phyloP scores from a whole-genome alignment of 768 basidiomycete species.

The Mycena rosella region DNA sequence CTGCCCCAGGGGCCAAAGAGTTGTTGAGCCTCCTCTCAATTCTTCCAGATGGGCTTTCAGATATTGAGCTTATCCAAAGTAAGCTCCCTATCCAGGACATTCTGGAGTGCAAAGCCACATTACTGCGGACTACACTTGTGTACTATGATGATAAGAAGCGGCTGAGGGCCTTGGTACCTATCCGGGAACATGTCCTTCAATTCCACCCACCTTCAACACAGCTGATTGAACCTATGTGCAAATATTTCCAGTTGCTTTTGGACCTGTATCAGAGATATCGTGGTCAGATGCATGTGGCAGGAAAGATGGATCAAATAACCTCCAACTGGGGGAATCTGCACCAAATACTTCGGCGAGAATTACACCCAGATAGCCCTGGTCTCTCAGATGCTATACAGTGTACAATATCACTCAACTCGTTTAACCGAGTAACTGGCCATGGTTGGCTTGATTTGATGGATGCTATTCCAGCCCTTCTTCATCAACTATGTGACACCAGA shows the following conservation, averaged over 20 bases:
- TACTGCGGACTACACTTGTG: neutral
- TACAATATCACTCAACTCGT: neutral
- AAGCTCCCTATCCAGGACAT: too few relatives aligned
- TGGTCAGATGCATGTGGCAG: neutral
- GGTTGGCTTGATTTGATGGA: too few relatives aligned
- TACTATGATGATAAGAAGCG: neutral
- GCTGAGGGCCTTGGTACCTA: too few relatives aligned
- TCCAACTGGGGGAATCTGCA: neutral
- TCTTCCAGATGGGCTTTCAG: too few relatives aligned
- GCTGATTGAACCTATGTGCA: neutral
- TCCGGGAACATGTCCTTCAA: too few relatives aligned
- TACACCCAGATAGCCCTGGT: neutral
- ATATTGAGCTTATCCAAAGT: too few relatives aligned
- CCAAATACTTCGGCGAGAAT: neutral
- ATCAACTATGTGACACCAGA: too few relatives aligned
- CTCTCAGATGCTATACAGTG: neutral
- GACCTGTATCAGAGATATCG: neutral
- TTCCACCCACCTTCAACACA: too few relatives aligned
- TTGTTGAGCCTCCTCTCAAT: too few relatives aligned
- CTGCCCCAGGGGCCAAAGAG: too few relatives aligned
- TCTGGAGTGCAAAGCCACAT: neutral
- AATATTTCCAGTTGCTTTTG: neutral
- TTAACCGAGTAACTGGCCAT: neutral
- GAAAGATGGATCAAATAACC: neutral
- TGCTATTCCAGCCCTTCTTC: too few relatives aligned